Evolutionary conservation across 306 rosid genomes (phyloP).

Genomic region (Elaeagnus macrophylla): DNA sequence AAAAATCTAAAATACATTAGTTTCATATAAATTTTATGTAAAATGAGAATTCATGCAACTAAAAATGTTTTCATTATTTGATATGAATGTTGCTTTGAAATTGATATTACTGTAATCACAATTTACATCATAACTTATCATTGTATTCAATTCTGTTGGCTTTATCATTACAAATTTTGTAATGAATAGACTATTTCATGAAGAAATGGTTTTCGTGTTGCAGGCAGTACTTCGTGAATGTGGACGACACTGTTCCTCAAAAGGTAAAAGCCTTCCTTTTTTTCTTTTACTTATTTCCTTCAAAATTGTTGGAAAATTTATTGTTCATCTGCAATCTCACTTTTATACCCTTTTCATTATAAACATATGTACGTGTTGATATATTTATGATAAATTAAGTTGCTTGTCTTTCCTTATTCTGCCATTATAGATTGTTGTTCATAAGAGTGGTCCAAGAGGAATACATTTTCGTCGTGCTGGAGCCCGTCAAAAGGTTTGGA

Average conservation of each 20-base stretch:
- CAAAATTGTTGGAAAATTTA: too few relatives aligned
- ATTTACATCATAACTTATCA: too few relatives aligned
- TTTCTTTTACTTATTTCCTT: neutral
- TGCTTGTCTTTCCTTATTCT: neutral
- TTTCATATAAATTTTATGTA: too few relatives aligned
- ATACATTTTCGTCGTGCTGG: conserved; percentile 93
- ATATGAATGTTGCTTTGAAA: too few relatives aligned
- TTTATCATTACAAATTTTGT: too few relatives aligned
- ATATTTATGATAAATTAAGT: too few relatives aligned
- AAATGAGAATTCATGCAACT: too few relatives aligned
- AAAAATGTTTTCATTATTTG: too few relatives aligned
- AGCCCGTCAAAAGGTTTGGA: conserved; percentile 90
- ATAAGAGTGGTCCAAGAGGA: conserved; percentile 77
- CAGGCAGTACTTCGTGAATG: conserved; percentile 95
- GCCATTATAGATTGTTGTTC: conserved; percentile 52
- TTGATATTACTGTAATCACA: too few relatives aligned
- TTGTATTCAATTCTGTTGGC: too few relatives aligned
- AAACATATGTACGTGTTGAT: too few relatives aligned
- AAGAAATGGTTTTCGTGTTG: conserved; percentile 9
- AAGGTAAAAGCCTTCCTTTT: conserved; percentile 43
- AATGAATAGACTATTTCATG: conserved; percentile 2
- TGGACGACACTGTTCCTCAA: conserved; percentile 74
- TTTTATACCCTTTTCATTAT: neutral
- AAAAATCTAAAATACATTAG: too few relatives aligned
- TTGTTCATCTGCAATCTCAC: neutral